phyloP scores from a whole-genome alignment of 73 alveolate species.

The Breviolum minutum region DNA sequence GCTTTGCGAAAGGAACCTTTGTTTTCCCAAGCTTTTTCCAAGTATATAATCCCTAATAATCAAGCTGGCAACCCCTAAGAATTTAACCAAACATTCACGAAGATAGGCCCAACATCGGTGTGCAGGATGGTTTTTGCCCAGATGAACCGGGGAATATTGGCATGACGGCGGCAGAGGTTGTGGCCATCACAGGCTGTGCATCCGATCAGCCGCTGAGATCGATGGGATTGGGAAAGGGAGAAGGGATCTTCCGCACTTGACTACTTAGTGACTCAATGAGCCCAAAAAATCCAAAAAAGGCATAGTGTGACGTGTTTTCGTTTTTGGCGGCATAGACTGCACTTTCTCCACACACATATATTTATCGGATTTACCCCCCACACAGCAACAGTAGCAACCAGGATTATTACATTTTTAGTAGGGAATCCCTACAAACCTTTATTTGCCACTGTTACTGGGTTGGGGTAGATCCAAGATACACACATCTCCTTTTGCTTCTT shows the following conservation, averaged over 20 bases:
- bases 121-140: constrained; percentile 55
- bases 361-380: no score
- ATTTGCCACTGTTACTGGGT: no score
- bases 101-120: background rate
- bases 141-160: constrained; percentile 70
- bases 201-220: constrained; percentile 50
- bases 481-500: no score
- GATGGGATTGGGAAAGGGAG: background rate
- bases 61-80: background rate
- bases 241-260: no score
- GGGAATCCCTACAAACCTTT: no score
- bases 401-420: no score
- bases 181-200: constrained; percentile 89
- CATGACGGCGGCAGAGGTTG: constrained; percentile 53
- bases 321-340: background rate
- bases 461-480: no score
- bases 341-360: background rate
- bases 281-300: no score
- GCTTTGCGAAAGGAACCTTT: background rate
- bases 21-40: no score
- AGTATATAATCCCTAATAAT: background rate
- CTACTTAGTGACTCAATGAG: no score
- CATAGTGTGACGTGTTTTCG: background rate
- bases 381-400: no score
- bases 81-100: no score